phyloP scores from a whole-genome alignment of 805 yeast species.

The Candida hispaniensis region DNA sequence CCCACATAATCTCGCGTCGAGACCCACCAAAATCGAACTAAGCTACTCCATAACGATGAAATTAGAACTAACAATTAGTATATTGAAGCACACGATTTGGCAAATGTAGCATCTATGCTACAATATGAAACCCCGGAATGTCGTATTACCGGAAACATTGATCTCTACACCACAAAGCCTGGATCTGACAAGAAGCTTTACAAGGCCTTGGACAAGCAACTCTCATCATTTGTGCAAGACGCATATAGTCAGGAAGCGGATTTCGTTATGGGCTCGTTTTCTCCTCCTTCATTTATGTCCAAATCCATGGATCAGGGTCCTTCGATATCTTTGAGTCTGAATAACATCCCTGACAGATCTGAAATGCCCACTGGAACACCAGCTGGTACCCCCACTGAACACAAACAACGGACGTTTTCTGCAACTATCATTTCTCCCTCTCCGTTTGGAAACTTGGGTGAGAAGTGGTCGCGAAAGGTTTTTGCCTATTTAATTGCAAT shows the following conservation, averaged over 20 bases:
- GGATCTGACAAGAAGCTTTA: constrained; percentile 81
- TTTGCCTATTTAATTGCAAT: constrained; percentile 88
- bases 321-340: constrained; percentile 1
- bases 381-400: constrained; percentile 4
- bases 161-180: constrained; percentile 87
- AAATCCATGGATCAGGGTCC: constrained; percentile 13
- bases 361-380: no score
- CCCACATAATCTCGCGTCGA: no score
- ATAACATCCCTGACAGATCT: neutral
- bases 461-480: constrained; percentile 74
- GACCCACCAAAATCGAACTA: no score
- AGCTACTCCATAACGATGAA: no score
- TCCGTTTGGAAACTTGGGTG: constrained; percentile 89
- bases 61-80: constrained; percentile 40
- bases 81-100: constrained; percentile 89
- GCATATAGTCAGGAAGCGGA: constrained; percentile 20
- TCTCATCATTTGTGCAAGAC: constrained; percentile 37
- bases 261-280: constrained; percentile 15
- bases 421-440: constrained; percentile 26
- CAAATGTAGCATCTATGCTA: constrained; percentile 75
- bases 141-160: constrained; percentile 79
- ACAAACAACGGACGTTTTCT: constrained; percentile 7
- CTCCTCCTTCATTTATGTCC: constrained; percentile 23
- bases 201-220: constrained; percentile 75
- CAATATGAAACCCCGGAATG: constrained; percentile 68